Base-by-base conservation (phyloP, 1,284 basidiomycete species). In the Cutaneotrichosporon cyanovorans region DNA sequence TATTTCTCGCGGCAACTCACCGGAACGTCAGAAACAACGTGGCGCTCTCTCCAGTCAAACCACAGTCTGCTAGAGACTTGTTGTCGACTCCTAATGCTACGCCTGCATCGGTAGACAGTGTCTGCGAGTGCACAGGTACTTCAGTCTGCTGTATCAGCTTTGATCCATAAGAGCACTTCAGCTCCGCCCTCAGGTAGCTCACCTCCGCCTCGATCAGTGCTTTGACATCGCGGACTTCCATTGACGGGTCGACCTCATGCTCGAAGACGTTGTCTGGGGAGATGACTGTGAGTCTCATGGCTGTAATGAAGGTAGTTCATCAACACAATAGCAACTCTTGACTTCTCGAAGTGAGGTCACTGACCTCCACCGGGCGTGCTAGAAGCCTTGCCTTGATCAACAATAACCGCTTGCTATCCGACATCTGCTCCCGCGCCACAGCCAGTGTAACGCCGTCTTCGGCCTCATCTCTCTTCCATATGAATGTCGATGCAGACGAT, bases 181-280 rank as follows among this genome's bases (percentile, higher is more conserved):
- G n/a, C n/a, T n/a, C n/a, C n/a, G n/a, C n/a, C n/a, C n/a, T n/a
- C n/a, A n/a, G n/a, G n/a, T n/a, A n/a, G 56, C 78, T 65, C 62
- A 89, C 89, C 78, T 95, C 90, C 0, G 83, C 90, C 68, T 92
- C 89, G 20, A 93, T 76, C 45, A 95, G 75, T 8, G 86, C 89
- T 77, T 84, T 84, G 32, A 93, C 81, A 65, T 90, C 85, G 74
- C 87, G 85, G 21, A 95, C 76, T 63, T 85, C 81, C 85, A 95
- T 88, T 38, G 78, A 78, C 0, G 85, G 78, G 71, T 89, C 86
- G 56, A 93, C 87, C 63, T 93, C 90, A 46, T 92, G 67, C 48
- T 76, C 72, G 65, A 82, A 90, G 0, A 80, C 76, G 53, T 82
- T 76, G 4, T 88, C 89, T n/a, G 80, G 67, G 46, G 89, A 85